phyloP scores from a whole-genome alignment of 139 green algal species.

The Gonium pectorale region DNA sequence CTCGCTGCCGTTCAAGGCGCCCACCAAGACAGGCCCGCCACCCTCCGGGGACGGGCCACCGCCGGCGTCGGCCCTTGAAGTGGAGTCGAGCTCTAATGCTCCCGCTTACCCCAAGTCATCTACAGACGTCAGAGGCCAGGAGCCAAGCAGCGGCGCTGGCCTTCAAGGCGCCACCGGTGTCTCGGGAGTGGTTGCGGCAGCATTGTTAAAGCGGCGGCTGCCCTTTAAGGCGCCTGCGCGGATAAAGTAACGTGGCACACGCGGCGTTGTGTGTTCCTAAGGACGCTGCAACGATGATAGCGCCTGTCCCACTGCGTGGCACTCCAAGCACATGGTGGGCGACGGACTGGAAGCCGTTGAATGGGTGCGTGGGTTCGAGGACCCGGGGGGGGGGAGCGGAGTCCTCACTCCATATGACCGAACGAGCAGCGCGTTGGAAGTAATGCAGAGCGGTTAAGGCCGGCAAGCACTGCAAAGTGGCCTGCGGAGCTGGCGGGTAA shows the following conservation, averaged over 20 bases:
- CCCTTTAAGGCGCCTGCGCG: constrained; percentile 14
- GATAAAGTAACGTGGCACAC: not conserved
- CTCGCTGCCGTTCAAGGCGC: constrained; percentile 7
- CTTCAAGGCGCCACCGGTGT: not conserved
- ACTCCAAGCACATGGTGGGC: not conserved
- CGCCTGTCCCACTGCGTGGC: no score
- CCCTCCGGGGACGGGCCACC: not conserved
- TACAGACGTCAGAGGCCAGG: no score
- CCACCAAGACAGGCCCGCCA: not conserved
- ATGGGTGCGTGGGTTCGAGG: not conserved
- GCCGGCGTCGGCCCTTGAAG: not conserved
- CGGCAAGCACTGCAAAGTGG: no score
- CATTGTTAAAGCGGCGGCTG: not conserved
- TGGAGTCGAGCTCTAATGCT: no score
- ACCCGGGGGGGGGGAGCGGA: not conserved
- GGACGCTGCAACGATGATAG: no score
- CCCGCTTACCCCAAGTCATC: no score
- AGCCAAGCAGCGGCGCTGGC: not conserved
- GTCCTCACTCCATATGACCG: not conserved
- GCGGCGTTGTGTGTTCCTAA: not conserved
- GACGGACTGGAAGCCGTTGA: not conserved
- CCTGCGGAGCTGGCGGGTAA: no score
- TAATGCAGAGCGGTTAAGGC: no score
- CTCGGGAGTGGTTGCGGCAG: not conserved
- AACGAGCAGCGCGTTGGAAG: no score